These are phyloP conservation scores for Drechslerella stenobrocha DNA, from an alignment of 2,329 filamentous ascomycete species.

Conservation along the genomic window DNA sequence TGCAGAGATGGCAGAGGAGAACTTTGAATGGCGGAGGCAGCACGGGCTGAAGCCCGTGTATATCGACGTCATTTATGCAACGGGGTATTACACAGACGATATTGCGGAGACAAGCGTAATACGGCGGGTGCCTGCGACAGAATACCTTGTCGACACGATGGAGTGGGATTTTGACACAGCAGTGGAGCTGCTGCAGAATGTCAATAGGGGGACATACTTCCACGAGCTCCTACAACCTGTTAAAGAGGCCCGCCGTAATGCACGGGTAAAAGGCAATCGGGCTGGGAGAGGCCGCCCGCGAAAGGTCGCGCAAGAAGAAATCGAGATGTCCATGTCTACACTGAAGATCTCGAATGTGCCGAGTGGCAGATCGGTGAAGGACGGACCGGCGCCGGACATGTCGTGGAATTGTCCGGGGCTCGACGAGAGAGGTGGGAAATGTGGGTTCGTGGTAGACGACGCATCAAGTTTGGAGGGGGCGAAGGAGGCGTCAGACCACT, in stretches of 20 bases:
- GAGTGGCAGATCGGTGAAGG: slow-evolving; percentile 15
- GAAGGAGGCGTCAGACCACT: slow-evolving; percentile 37
- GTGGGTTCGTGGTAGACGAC: slow-evolving; percentile 30
- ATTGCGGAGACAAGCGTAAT: slow-evolving; percentile 34
- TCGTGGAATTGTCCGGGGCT: slow-evolving; percentile 30
- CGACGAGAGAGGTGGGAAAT: slow-evolving; percentile 20
- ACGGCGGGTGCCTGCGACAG: slow-evolving; percentile 27
- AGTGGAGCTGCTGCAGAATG: slow-evolving; percentile 37
- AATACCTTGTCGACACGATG: slow-evolving; percentile 39
- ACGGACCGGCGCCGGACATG: slow-evolving; percentile 7
- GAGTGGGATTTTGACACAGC: slow-evolving; percentile 46
- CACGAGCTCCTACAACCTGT: slow-evolving; percentile 40
- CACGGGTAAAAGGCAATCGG: slow-evolving; percentile 20
- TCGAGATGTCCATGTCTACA: slow-evolving; percentile 23
- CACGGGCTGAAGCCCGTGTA: slow-evolving; percentile 38
- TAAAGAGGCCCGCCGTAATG: slow-evolving; percentile 35
- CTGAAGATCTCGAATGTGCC: slow-evolving; percentile 33
- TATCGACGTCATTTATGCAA: slow-evolving; percentile 39
- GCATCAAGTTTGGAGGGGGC: slow-evolving; percentile 30
- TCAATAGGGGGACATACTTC: slow-evolving; percentile 40
- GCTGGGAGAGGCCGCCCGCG: slow-evolving; percentile 21
- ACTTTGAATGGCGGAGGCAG: slow-evolving; percentile 33
- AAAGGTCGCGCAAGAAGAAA: slow-evolving; percentile 20
- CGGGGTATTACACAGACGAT: slow-evolving; percentile 33
- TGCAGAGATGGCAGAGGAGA: slow-evolving; percentile 31